These are phyloP conservation scores for Cytospora schulzeri DNA, from an alignment of 2,329 filamentous ascomycete genomes.

Conservation along the genomic window DNA sequence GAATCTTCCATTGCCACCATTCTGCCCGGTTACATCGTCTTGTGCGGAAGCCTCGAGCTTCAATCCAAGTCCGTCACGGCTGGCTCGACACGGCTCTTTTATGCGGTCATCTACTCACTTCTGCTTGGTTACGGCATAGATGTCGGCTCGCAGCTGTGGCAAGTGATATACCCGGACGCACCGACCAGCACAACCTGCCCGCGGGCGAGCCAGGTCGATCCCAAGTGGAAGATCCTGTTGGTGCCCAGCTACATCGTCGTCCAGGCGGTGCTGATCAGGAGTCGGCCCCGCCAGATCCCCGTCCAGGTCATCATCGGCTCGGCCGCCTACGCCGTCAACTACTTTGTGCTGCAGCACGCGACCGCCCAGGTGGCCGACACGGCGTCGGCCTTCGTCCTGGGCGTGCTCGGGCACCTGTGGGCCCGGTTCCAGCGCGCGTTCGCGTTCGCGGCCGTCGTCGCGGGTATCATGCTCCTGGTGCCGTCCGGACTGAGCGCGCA, in stretches of 20 bases:
- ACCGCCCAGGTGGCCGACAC: slow-evolving; percentile 27
- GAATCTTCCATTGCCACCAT: slow-evolving; percentile 23
- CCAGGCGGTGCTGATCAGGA: slow-evolving; percentile 28
- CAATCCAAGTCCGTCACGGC: slow-evolving; percentile 25
- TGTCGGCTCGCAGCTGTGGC: slow-evolving; percentile 39
- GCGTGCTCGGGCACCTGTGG: slow-evolving; percentile 27
- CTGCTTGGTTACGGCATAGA: slow-evolving; percentile 24
- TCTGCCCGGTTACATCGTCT: slow-evolving; percentile 22
- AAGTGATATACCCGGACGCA: slow-evolving; percentile 37
- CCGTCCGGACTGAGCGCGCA: slow-evolving; percentile 26
- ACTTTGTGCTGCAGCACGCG: slow-evolving; percentile 28
- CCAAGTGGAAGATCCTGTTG: slow-evolving; percentile 60
- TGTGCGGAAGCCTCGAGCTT: slow-evolving; percentile 24
- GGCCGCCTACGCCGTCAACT: slow-evolving; percentile 29
- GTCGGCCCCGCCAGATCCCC: slow-evolving; percentile 24
- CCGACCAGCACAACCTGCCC: slow-evolving; percentile 36
- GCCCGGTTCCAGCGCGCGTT: slow-evolving; percentile 26
- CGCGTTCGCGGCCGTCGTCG: slow-evolving; percentile 26
- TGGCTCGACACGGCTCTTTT: slow-evolving; percentile 22
- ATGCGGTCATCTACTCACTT: slow-evolving; percentile 23
- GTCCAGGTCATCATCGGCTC: slow-evolving; percentile 28
- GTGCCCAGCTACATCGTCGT: slow-evolving; percentile 69
- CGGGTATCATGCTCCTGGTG: slow-evolving; percentile 23
- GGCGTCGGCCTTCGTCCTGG: slow-evolving; percentile 23
- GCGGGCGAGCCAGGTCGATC: slow-evolving; percentile 32